Evolutionary conservation across 2,329 filamentous ascomycete species (phyloP), one percentile per base, ranked within the genome.

Genomic region (Trichoderma breve): DNA sequence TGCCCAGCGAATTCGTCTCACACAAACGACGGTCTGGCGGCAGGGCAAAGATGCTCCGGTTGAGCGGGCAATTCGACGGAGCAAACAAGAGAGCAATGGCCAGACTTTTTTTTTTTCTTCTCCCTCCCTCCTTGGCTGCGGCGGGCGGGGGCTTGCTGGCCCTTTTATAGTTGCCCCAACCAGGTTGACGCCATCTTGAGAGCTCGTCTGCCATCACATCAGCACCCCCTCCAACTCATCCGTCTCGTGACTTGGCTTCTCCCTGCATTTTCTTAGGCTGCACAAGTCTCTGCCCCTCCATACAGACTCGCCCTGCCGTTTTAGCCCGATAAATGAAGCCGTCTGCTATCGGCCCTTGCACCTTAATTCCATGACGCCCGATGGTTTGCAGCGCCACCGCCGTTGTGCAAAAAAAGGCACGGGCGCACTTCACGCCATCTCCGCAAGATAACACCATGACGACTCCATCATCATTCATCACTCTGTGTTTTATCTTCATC

Each of bases 81-180:
- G 64, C 34, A 71, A 58, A n/a, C 43, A 43, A 26, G 32, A 43
- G 34, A 51, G 53, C 39, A 55, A 26, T 55, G 32, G 30, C 36
- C 71, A 21, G 60, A 36, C 34, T 47, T 30, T 51, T 24, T 47
- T 47, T 21, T 24, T 32, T 24, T 18, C 18, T 24, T 43, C n/a
- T 39, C 36, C 4, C 58, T 63, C 30, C 43, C 14, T 36, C 55
- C 21, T 14, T 51, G 18, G 7, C 12, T 28, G 28, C 28, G 7
- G 24, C 47, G 26, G 61, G 30, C 21, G 68, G 68, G 68, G 71
- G 71, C 53, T 43, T 67, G 32, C 55, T 34, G 53, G 60, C 68
- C 71, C 71, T 73, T 73, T 73, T 73, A 73, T 73, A 73, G 36
- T 71, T 73, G 62, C 71, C 51, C 12, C 51, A 26, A 43, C 36